Conservation (phyloP, 2,329 filamentous ascomycete genomes). For the Colletotrichum sp. region DNA sequence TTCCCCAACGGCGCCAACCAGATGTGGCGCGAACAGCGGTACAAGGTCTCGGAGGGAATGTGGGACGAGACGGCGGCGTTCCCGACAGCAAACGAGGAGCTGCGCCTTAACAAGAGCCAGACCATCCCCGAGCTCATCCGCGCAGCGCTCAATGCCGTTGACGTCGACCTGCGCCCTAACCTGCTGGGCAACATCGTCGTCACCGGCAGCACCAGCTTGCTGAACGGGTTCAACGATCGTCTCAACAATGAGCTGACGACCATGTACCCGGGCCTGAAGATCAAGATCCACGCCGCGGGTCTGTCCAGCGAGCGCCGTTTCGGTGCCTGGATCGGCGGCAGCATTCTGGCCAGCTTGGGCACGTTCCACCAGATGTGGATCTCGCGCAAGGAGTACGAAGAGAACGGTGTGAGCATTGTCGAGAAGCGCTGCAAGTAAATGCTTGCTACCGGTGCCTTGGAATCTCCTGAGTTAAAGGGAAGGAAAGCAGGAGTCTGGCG, state of each 20-base stretch:
- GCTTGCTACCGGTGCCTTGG: background rate
- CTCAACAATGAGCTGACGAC: slow-evolving; percentile 82
- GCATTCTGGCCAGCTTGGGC: slow-evolving; percentile 91
- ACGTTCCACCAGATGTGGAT: slow-evolving; percentile 99
- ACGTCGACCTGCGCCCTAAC: slow-evolving; percentile 85
- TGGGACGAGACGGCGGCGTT: slow-evolving; percentile 86
- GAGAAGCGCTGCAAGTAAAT: slow-evolving; percentile 92
- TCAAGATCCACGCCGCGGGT: slow-evolving; percentile 87
- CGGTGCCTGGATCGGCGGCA: slow-evolving; percentile 94
- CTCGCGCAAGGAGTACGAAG: slow-evolving; percentile 94
- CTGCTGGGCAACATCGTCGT: slow-evolving; percentile 91
- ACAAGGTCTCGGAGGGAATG: slow-evolving; percentile 83
- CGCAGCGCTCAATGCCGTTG: slow-evolving; percentile 77
- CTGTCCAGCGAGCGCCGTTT: slow-evolving; percentile 89
- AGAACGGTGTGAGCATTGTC: slow-evolving; percentile 88
- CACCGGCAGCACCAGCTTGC: slow-evolving; percentile 83
- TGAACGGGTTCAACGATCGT: slow-evolving; percentile 92
- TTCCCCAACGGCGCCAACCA: slow-evolving; percentile 98
- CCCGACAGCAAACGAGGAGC: slow-evolving; percentile 40
- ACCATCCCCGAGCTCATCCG: slow-evolving; percentile 86
- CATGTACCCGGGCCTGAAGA: slow-evolving; percentile 84
- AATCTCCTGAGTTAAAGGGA: background rate
- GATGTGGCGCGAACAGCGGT: slow-evolving; percentile 89
- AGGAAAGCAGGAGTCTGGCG: slow-evolving; percentile 17
- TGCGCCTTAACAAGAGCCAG: slow-evolving; percentile 68